Evolutionary conservation across 345 rosid genomes (phyloP).

Genomic region (Geranium brycei): DNA sequence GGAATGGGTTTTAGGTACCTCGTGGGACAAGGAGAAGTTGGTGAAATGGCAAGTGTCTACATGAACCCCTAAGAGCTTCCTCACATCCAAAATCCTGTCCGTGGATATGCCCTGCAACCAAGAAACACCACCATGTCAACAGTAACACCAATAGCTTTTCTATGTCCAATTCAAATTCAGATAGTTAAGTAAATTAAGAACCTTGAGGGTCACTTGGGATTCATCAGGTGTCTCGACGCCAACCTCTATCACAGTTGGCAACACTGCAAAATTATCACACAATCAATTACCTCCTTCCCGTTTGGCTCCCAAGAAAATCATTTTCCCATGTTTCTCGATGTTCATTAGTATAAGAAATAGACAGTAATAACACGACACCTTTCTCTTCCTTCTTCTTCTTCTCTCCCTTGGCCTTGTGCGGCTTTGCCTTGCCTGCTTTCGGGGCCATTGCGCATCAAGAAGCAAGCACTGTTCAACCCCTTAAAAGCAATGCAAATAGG

Average conservation of each 20-base stretch:
- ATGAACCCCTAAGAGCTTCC: conserved; percentile 65
- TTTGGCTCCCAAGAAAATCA: too few relatives aligned
- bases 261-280: conserved; percentile 25
- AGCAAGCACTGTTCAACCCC: background rate
- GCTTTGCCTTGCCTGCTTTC: conserved; percentile 62
- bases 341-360: background rate
- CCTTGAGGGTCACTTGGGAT: conserved; percentile 77
- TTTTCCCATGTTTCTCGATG: background rate
- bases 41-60: conserved; percentile 85
- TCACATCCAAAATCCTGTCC: conserved; percentile 80
- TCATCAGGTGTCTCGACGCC: conserved; percentile 67
- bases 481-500: background rate
- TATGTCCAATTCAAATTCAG: background rate
- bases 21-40: conserved; percentile 65
- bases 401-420: conserved; percentile 62
- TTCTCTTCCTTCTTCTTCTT: conserved; percentile 88
- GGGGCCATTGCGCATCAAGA: conserved; percentile 64
- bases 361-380: conserved; percentile 19
- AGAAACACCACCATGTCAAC: background rate
- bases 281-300: background rate
- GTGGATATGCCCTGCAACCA: conserved; percentile 74
- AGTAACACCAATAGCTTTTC: background rate
- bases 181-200: conserved; percentile 9
- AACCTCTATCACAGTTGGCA: conserved; percentile 64
- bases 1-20: conserved; percentile 25